phyloP scores from a whole-genome alignment of 2,329 filamentous ascomycete genomes.

The Pseudogymnoascus sp. region DNA sequence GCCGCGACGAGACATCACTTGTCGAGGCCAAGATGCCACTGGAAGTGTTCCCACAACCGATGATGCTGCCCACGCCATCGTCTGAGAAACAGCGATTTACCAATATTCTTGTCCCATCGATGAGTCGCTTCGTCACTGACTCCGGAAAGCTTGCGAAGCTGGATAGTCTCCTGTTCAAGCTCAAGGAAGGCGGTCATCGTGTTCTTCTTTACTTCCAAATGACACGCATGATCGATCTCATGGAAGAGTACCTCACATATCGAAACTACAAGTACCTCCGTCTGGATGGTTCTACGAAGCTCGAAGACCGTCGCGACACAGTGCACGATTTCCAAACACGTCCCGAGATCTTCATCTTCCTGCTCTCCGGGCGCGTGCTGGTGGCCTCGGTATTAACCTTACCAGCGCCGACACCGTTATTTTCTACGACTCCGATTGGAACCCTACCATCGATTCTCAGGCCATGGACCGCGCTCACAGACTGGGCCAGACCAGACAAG shows the following conservation, averaged over 20 bases:
- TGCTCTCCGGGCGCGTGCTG: conserved; percentile 91
- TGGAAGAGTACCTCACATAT: conserved; percentile 98
- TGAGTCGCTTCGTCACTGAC: conserved; percentile 96
- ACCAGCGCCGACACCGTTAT: conserved; percentile 97
- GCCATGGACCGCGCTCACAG: conserved; percentile 99
- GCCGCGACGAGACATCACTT: conserved; percentile 64
- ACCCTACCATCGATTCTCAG: conserved; percentile 96
- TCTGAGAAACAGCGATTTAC: conserved; percentile 80
- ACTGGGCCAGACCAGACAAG: conserved; percentile 90
- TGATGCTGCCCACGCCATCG: conserved; percentile 70
- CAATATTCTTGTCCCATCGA: conserved; percentile 87
- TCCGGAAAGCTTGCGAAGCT: conserved; percentile 92
- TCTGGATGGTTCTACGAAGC: conserved; percentile 91
- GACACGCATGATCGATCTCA: conserved; percentile 98
- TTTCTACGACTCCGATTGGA: conserved; percentile 99
- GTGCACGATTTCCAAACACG: conserved; percentile 94
- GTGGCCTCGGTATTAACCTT: conserved; percentile 96
- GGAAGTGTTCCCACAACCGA: conserved; percentile 53
- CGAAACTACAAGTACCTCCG: conserved; percentile 99
- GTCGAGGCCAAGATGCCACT: conserved; percentile 66
- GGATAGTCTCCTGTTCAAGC: conserved; percentile 76
- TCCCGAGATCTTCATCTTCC: conserved; percentile 93
- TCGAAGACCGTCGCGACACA: conserved; percentile 93
- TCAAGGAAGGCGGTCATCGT: conserved; percentile 89
- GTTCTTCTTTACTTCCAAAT: conserved; percentile 99